Evolutionary conservation across 2,329 filamentous ascomycete genomes (phyloP), one percentile per base, ranked within the genome.

Genomic region (Tolypocladium tropicale): DNA sequence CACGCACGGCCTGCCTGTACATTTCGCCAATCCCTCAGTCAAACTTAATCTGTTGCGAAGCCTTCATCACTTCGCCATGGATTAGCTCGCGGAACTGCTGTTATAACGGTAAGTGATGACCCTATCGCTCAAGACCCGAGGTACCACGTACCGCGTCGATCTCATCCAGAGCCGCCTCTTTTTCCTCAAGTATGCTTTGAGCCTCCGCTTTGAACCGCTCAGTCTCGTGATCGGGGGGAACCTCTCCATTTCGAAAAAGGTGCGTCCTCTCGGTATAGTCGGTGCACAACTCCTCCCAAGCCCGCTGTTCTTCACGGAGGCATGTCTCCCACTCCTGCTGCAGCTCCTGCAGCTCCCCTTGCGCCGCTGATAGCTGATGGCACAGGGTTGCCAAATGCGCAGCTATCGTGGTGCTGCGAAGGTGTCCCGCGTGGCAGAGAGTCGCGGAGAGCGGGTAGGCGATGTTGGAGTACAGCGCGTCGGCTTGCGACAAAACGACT

Each of bases 391-490:
- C 33, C 3, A 72, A 33, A 23, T 71, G 71, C 2, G 55, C 53
- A 0, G 55, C 56, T 1, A 73, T 58, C 0, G 61, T 68, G 0
- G 64, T 65, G n/a, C 55, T 55, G 0, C 67, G 60, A 10, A 62
- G 54, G 0, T 54, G 58, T 18, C 61, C 53, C 0, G 63, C 62
- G 37, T 65, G 61, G 21, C 70, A 72, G 4, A 70, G 55, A 0
- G 71, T 73, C 1, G 62, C 64, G 0, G 64, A 64, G 1, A 72
- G 57, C 0, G 70, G 70, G n/a, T 63, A 64, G 0, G 61, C 54
- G 7, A 72, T 64, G 56, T 70, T 70, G 32, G 58, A 56, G 49
- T 72, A 72, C 2, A 73, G 55, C 0, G 53, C 37, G 3, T 64
- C 56, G 16, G 61, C 58, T 14, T 60, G 55, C 1, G 59, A 49